phyloP scores from a whole-genome alignment of 148 eudicot genomes.

The Rheum nobile region DNA sequence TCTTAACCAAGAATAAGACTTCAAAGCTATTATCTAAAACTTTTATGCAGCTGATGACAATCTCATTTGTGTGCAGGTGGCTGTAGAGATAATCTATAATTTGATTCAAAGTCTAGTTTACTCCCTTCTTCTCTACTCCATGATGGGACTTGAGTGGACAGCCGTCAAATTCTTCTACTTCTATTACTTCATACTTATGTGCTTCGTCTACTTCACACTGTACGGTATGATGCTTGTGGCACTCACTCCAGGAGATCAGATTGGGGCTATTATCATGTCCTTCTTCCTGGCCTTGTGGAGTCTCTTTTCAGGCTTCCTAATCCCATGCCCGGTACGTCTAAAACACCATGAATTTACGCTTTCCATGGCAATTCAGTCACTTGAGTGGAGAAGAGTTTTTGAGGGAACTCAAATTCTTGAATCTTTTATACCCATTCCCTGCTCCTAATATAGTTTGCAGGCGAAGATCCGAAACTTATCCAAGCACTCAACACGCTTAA shows the following conservation, averaged over 20 bases:
- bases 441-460: not conserved
- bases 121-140: conserved; percentile 40
- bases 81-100: conserved; percentile 41
- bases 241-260: conserved; percentile 50
- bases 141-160: conserved; percentile 74
- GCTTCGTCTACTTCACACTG: conserved; percentile 49
- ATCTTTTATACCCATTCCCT: not conserved
- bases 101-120: conserved; percentile 33
- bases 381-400: not conserved
- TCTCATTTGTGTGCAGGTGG: conserved; percentile 29
- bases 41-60: not conserved
- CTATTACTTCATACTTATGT: conserved; percentile 45
- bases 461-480: no score
- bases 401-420: no score
- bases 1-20: not conserved
- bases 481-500: not conserved
- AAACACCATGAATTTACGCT: not conserved
- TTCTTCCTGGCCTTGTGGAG: conserved; percentile 71
- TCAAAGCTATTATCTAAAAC: not conserved
- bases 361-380: not conserved
- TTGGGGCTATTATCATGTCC: conserved; percentile 43
- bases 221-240: conserved; percentile 81
- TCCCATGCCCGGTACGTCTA: conserved; percentile 45
- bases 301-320: conserved; percentile 64
- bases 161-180: conserved; percentile 40